Base-by-base conservation (phyloP, 805 yeast species). In the Candida xiaguanensis region DNA sequence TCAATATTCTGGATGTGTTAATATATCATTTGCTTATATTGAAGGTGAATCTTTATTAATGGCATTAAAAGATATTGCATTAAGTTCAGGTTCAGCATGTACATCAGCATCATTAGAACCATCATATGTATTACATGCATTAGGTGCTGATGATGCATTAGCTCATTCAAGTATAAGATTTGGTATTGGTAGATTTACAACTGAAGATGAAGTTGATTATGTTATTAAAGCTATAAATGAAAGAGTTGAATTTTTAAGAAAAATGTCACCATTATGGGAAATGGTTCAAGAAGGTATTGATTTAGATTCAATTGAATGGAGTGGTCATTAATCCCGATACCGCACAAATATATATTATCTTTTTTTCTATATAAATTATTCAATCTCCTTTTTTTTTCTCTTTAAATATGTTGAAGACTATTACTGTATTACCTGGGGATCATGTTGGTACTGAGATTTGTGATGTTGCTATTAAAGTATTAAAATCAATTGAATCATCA, bases 211-310 rank as follows among this genome's bases (percentile, higher is more conserved):
- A 66, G 78, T 93, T 39, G 98, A 93, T 59, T 93, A 90, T 58
- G 99, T 93, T 35, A 74, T 93, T 48, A 72, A 83, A 43, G 96
- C 96, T 11, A 87, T 93, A 42, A 73, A 78, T 41, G 90, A 87
- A 60, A 80, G 97, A 64, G 98, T 93, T 40, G 82, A 81, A 47
- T 88, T 88, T 66, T 75, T 93, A 59, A 80, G 99, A 65, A 91
- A 89, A 56, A 74, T 93, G 66, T 81, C 93, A 42, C 99, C 99
- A 35, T 72, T 93, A 53, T 93, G 98, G 98, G 99, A 93, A 70
- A 90, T 93, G 98, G 96, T 88, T 42, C 96, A 93, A 65, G 98
- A 93, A 50, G 99, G 99, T 50, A 91, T 93, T 55, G 99, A 93
- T 59, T 72, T 93, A 61, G 77, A 84, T 56, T 76, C 95, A 24